Percentiles rank a stretch among this genome's conserved stretches.
These are phyloP conservation scores for Ganoderma lucidum DNA, from an alignment of 1,284 basidiomycete species.

Conservation along the genomic window DNA sequence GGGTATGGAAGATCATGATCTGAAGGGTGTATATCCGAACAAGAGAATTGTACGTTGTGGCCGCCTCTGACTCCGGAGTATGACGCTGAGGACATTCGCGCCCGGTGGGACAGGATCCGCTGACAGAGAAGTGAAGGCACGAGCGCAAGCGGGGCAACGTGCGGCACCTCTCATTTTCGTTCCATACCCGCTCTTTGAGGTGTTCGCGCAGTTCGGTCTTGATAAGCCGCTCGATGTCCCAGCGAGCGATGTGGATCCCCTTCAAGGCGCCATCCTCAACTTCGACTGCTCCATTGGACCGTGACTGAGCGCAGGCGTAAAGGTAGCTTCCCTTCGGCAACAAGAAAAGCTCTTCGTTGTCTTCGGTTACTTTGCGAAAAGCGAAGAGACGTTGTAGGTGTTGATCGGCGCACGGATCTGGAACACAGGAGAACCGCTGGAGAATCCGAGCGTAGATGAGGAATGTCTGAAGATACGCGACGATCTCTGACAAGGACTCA, in stretches of 20 bases:
- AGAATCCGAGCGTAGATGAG: slow-evolving; percentile 47
- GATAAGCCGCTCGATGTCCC: slow-evolving; percentile 30
- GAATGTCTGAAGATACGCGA: slow-evolving; percentile 46
- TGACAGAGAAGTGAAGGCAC: slow-evolving; percentile 48
- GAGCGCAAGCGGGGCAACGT: slow-evolving; percentile 45
- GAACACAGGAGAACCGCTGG: slow-evolving; percentile 37
- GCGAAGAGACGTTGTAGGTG: slow-evolving; percentile 49
- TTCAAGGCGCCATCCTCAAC: slow-evolving; percentile 2
- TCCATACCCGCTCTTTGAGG: slow-evolving; percentile 42
- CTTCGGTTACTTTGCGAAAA: slow-evolving; percentile 36
- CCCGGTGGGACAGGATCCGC: slow-evolving; percentile 46
- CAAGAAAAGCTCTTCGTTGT: slow-evolving; percentile 35
- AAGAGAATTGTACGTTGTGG: slow-evolving; percentile 49
- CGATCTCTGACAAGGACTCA: slow-evolving; percentile 34
- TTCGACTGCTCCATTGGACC: neutral
- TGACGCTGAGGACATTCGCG: slow-evolving; percentile 50
- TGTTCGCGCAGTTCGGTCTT: slow-evolving; percentile 37
- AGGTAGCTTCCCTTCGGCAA: slow-evolving; percentile 37
- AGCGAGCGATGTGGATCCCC: slow-evolving; percentile 19
- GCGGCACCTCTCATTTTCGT: slow-evolving; percentile 47
- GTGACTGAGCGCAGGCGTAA: slow-evolving; percentile 1
- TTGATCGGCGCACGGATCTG: slow-evolving; percentile 38
- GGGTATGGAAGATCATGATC: slow-evolving; percentile 52
- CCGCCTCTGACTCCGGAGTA: slow-evolving; percentile 36
- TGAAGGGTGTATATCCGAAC: slow-evolving; percentile 57